Evolutionary conservation across 1,284 basidiomycete species (phyloP).

Genomic region (Fomitopsis betulina): DNA sequence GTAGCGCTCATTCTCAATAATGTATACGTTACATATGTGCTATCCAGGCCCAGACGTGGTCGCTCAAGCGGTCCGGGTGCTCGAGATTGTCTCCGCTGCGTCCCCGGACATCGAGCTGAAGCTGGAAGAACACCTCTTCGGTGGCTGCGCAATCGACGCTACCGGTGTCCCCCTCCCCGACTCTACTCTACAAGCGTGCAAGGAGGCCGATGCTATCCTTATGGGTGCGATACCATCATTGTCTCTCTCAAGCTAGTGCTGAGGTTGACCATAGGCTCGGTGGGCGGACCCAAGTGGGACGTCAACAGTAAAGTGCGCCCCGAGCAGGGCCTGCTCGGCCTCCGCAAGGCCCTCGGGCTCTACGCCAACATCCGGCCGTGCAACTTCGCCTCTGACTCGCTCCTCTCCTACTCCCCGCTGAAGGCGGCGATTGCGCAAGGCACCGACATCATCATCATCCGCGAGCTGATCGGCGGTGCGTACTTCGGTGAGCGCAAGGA

Average conservation of each 20-base stretch:
- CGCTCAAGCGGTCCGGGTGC: constrained; percentile 83
- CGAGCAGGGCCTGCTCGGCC: constrained; percentile 89
- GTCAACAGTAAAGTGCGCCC: constrained; percentile 87
- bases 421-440: constrained; percentile 84
- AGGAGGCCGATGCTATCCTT: constrained; percentile 87
- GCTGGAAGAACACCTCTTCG: constrained; percentile 81
- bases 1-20: neutral
- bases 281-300: constrained; percentile 99
- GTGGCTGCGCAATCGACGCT: constrained; percentile 91
- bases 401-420: constrained; percentile 90
- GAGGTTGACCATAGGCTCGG: constrained; percentile 59
- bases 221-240: constrained; percentile 58
- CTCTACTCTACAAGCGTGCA: constrained; percentile 82
- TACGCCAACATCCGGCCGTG: constrained; percentile 99
- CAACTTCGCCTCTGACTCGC: constrained; percentile 89
- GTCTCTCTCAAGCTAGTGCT: neutral
- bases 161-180: constrained; percentile 82
- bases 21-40: neutral
- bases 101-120: constrained; percentile 67
- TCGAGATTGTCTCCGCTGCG: constrained; percentile 68
- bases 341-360: constrained; percentile 91
- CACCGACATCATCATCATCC: constrained; percentile 90
- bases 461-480: constrained; percentile 90
- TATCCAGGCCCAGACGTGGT: constrained; percentile 87
- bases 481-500: constrained; percentile 97